Evolutionary conservation across 2,329 filamentous ascomycete species (phyloP).

Genomic region (Taxawa tesnikishii): DNA sequence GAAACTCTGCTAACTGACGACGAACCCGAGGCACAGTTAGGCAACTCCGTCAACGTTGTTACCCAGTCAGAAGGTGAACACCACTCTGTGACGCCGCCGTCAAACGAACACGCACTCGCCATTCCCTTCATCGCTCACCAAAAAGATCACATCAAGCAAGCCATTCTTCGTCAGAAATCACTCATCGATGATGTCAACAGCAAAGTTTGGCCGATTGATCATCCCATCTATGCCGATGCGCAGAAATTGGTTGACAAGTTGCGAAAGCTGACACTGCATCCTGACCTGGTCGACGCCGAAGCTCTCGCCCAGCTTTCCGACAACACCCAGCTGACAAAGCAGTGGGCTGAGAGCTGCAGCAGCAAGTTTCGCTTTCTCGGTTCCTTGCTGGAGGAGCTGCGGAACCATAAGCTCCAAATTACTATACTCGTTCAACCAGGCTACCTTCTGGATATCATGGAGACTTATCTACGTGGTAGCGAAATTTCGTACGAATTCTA

Average conservation of each 20-base stretch:
- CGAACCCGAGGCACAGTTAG: slow-evolving; percentile 2
- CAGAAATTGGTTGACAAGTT: slow-evolving; percentile 12
- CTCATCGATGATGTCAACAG: slow-evolving; percentile 14
- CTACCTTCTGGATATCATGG: slow-evolving; percentile 17
- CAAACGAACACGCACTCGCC: slow-evolving; percentile 13
- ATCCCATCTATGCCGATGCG: slow-evolving; percentile 2
- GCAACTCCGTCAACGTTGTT: not conserved
- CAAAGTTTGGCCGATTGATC: slow-evolving; percentile 4
- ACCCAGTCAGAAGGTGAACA: slow-evolving; percentile 1
- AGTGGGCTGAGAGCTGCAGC: slow-evolving; percentile 22
- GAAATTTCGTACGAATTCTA: slow-evolving; percentile 6
- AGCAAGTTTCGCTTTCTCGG: slow-evolving; percentile 24
- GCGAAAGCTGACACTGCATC: slow-evolving; percentile 10
- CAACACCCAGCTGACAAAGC: slow-evolving; percentile 14
- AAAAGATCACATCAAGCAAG: slow-evolving; percentile 17
- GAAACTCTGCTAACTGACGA: slow-evolving; percentile 18
- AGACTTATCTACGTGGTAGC: slow-evolving; percentile 18
- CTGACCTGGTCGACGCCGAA: slow-evolving; percentile 21
- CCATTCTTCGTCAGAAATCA: slow-evolving; percentile 11
- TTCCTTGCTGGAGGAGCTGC: slow-evolving; percentile 16
- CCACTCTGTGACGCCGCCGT: not conserved
- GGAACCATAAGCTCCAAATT: slow-evolving; percentile 13
- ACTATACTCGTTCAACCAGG: slow-evolving; percentile 18
- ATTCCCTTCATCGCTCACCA: slow-evolving; percentile 17
- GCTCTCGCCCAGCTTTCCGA: slow-evolving; percentile 16